Base-by-base conservation (phyloP, 768 basidiomycete species). In the Crucibulum laeve region DNA sequence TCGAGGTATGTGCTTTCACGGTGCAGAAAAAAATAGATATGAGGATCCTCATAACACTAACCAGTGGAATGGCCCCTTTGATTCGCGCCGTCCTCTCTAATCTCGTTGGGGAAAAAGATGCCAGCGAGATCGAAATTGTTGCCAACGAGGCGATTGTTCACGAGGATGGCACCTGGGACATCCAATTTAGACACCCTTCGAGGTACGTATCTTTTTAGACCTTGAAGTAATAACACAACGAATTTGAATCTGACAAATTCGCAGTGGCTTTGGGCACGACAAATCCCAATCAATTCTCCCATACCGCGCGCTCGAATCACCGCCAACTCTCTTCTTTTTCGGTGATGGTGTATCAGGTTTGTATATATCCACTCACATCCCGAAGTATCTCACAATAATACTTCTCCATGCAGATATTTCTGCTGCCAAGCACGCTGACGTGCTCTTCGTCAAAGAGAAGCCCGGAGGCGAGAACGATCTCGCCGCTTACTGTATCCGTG, bases 301-400 rank as follows among this genome's bases (percentile, higher is more conserved):
- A 0, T 99, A 97, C 66, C 73, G 82, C n/a, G 66, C 71, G 32
- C 73, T 94, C 33, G 53, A 69, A 4, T 59, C 79, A 37, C 80
- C 83, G 4, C 95, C 96, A 2, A 82, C 77, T 1, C 70, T 95
- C 7, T 95, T 99, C 67, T 99, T 96, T 79, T 94, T 96, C 50
- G 96, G 96, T 0, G 96, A 99, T 60, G 96, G 96, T 25, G 96
- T 96, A 39, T 93, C 91, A 44, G 92, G 91, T 89, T 46, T 32
- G 77, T 66, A 22, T 45, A 7, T 17, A 38, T 10, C 11, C 24
- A 18, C 35, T n/a, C 37, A 23, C 18, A 8, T 42, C 30, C 39
- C 21, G 15, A 25, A 7, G 25, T 38, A 21, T 17, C 10, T 26
- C 17, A 36, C 5, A 10, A 14, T 30, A 18, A 23, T 30, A 11